phyloP scores from a whole-genome alignment of 306 rosid species.

The Sicyos edulis region DNA sequence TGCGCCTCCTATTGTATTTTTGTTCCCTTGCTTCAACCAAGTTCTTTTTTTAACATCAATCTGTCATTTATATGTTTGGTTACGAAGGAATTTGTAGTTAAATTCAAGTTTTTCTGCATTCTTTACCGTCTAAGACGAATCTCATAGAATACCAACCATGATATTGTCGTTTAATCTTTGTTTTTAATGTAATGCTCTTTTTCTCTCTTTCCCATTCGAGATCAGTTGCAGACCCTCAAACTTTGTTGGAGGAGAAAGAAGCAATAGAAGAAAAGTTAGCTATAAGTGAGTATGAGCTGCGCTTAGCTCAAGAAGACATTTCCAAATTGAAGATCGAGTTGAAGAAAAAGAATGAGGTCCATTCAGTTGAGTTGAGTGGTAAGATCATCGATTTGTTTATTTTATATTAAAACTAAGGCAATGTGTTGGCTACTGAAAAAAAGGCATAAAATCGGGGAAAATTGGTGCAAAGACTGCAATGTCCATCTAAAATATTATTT shows the following conservation, averaged over 20 bases:
- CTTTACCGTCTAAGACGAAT: not conserved
- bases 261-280: constrained; percentile 75
- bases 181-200: not conserved
- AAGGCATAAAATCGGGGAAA: not conserved
- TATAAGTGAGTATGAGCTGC: constrained; percentile 79
- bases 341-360: constrained; percentile 52
- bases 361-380: constrained; percentile 44
- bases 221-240: constrained; percentile 93
- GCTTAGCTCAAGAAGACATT: constrained; percentile 88
- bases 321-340: constrained; percentile 51
- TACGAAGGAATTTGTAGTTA: not conserved
- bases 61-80: not conserved
- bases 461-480: not conserved
- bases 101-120: constrained; percentile 5
- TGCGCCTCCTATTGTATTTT: not conserved
- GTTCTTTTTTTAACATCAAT: not conserved
- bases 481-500: not conserved
- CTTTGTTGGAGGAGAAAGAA: constrained; percentile 80
- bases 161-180: not conserved
- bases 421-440: not conserved
- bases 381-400: constrained; percentile 16
- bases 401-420: not conserved
- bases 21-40: not conserved
- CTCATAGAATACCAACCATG: not conserved
- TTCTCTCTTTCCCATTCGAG: constrained; percentile 30